phyloP scores from a whole-genome alignment of 257 asterid species.

The Nicotiana sylvestris region DNA sequence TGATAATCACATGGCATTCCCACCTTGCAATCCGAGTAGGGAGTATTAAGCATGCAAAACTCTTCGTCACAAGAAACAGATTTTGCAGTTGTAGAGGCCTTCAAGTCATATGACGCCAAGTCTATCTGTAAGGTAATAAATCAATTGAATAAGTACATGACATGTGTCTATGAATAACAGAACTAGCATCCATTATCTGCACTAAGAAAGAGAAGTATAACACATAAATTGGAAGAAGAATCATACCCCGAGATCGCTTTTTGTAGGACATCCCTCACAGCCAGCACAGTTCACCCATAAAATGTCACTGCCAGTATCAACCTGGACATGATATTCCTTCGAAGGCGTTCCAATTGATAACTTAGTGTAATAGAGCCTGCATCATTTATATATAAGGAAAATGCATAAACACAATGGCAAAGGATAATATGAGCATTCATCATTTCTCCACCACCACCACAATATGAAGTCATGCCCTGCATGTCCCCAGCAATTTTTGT shows the following conservation, averaged over 20 bases:
- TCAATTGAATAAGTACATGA: neutral
- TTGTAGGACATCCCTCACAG: conserved; percentile 49
- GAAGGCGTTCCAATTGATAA: conserved; percentile 56
- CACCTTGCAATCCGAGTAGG: conserved; percentile 35
- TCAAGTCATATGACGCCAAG: conserved; percentile 38
- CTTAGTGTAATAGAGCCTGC: conserved; percentile 61
- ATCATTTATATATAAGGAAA: neutral
- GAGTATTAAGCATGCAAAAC: conserved; percentile 39
- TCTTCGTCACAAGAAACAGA: conserved; percentile 44
- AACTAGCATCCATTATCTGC: neutral
- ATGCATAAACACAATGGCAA: neutral
- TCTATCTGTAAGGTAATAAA: conserved; percentile 36
- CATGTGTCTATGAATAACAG: neutral
- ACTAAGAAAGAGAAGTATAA: neutral
- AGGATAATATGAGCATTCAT: too few relatives aligned
- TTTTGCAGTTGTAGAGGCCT: conserved; percentile 50
- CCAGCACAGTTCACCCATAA: conserved; percentile 55
- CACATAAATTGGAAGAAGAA: conserved; percentile 2
- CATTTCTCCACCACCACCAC: too few relatives aligned
- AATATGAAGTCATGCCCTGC: neutral
- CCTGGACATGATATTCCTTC: conserved; percentile 53
- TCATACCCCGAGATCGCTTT: conserved; percentile 48
- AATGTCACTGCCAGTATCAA: conserved; percentile 70
- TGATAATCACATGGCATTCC: conserved; percentile 43
- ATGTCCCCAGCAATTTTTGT: neutral